Evolutionary conservation across 148 eudicot genomes (phyloP).

Genomic region (Polygonum aviculare): DNA sequence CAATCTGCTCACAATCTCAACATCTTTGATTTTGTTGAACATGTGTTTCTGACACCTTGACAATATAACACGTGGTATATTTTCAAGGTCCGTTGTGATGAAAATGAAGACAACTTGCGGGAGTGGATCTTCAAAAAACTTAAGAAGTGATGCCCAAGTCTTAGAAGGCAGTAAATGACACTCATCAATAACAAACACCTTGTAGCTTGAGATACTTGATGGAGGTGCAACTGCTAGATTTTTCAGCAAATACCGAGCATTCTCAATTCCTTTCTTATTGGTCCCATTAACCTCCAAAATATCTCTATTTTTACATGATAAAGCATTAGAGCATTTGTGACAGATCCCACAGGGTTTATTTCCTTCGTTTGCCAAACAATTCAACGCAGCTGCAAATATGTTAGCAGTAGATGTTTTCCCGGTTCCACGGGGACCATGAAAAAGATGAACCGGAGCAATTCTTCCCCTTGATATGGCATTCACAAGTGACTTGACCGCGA

Average conservation of each 20-base stretch:
- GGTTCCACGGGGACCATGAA: slow-evolving; percentile 99
- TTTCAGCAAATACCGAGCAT: slow-evolving; percentile 50
- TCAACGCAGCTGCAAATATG: slow-evolving; percentile 82
- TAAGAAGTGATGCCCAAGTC: slow-evolving; percentile 71
- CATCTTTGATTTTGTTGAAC: slow-evolving; percentile 75
- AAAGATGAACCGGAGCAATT: slow-evolving; percentile 78
- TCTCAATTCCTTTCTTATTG: slow-evolving; percentile 63
- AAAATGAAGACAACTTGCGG: slow-evolving; percentile 71
- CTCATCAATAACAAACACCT: slow-evolving; percentile 63
- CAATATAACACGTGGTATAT: slow-evolving; percentile 70
- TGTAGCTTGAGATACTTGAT: slow-evolving; percentile 43
- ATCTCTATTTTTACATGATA: slow-evolving; percentile 60
- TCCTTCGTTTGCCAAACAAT: slow-evolving; percentile 81
- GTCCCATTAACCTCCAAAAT: slow-evolving; percentile 64
- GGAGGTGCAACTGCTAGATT: slow-evolving; percentile 37
- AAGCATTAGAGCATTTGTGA: slow-evolving; percentile 63
- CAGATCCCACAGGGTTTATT: slow-evolving; percentile 90
- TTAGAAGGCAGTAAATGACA: slow-evolving; percentile 87
- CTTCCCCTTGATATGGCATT: slow-evolving; percentile 65
- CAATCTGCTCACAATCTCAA: slow-evolving; percentile 64
- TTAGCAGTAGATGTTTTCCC: slow-evolving; percentile 87
- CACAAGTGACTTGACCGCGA: slow-evolving; percentile 78
- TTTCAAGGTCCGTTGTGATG: slow-evolving; percentile 77
- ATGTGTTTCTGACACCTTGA: slow-evolving; percentile 83
- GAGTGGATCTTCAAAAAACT: slow-evolving; percentile 73